These are phyloP conservation scores for Wallemia ichthyophaga DNA, from an alignment of 1,284 basidiomycete species.

Conservation along the genomic window DNA sequence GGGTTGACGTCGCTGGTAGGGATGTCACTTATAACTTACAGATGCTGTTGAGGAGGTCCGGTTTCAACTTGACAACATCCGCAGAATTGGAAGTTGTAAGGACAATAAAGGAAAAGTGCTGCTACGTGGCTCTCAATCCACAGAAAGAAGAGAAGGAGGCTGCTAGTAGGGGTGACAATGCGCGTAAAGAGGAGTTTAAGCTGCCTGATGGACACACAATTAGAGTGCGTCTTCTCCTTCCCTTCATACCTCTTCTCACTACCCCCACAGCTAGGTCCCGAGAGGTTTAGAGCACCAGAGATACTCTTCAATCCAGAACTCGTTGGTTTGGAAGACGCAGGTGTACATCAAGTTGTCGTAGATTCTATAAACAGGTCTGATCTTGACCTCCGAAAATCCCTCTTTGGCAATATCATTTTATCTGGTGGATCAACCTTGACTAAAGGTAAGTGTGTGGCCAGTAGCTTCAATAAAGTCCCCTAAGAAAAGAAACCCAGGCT, in stretches of 20 bases:
- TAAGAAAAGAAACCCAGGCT: conserved; percentile 25
- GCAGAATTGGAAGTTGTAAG: conserved; percentile 92
- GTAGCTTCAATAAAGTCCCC: neutral
- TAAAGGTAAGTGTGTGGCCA: conserved; percentile 38
- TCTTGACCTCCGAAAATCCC: conserved; percentile 62
- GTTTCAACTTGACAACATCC: conserved; percentile 81
- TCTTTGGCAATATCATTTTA: conserved; percentile 89
- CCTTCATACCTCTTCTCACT: too few relatives aligned
- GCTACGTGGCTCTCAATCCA: conserved; percentile 73
- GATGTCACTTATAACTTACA: conserved; percentile 94
- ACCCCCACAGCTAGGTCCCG: conserved; percentile 75
- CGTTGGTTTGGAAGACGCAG: conserved; percentile 82
- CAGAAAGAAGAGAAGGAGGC: conserved; percentile 77
- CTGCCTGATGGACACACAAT: conserved; percentile 86
- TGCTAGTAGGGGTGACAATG: conserved; percentile 5
- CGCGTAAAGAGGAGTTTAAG: conserved; percentile 47
- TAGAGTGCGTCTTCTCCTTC: conserved; percentile 25
- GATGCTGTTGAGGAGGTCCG: conserved; percentile 68
- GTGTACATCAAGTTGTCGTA: conserved; percentile 81
- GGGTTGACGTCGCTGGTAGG: conserved; percentile 88
- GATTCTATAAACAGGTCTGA: conserved; percentile 41
- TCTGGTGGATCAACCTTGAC: conserved; percentile 88
- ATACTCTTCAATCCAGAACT: conserved; percentile 94
- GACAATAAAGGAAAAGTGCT: conserved; percentile 93
- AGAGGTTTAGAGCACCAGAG: conserved; percentile 89